phyloP scores from a whole-genome alignment of 2,329 filamentous ascomycete genomes.

The Colletotrichum phormii region DNA sequence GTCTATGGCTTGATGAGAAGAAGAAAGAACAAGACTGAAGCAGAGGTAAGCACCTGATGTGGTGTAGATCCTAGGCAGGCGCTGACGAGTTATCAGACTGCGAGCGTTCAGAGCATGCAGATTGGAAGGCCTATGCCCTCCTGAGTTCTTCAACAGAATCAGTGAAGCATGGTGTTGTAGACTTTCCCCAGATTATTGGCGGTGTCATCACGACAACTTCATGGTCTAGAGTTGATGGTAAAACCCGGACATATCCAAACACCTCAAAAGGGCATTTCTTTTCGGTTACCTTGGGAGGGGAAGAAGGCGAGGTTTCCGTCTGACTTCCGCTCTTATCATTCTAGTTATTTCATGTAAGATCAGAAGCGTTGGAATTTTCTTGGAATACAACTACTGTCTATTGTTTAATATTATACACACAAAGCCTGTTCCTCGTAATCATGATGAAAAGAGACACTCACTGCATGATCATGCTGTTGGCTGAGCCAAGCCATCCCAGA shows the following conservation, averaged over 20 bases:
- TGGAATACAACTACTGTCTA: constrained; percentile 15
- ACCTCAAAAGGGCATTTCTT: background rate
- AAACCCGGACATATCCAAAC: background rate
- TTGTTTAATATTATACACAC: constrained; percentile 12
- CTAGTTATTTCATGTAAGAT: background rate
- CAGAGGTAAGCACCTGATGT: constrained; percentile 3
- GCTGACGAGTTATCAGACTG: background rate
- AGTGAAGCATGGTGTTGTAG: background rate
- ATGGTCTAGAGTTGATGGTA: background rate
- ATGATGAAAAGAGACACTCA: background rate
- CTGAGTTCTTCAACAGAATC: background rate
- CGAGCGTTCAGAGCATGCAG: constrained; percentile 21
- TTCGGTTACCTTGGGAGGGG: background rate
- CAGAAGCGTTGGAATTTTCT: background rate
- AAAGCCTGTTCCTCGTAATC: background rate
- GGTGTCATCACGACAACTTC: background rate
- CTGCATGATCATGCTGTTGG: background rate
- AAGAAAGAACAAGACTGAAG: constrained; percentile 1
- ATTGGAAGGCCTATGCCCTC: constrained; percentile 31
- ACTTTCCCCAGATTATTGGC: background rate
- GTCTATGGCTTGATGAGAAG: constrained; percentile 28
- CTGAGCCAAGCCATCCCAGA: constrained; percentile 17
- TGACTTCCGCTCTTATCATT: background rate
- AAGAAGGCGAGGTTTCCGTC: background rate
- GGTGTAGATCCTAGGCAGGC: too few relatives aligned